Evolutionary conservation across 345 rosid genomes (phyloP).

Genomic region (Salix caprea): DNA sequence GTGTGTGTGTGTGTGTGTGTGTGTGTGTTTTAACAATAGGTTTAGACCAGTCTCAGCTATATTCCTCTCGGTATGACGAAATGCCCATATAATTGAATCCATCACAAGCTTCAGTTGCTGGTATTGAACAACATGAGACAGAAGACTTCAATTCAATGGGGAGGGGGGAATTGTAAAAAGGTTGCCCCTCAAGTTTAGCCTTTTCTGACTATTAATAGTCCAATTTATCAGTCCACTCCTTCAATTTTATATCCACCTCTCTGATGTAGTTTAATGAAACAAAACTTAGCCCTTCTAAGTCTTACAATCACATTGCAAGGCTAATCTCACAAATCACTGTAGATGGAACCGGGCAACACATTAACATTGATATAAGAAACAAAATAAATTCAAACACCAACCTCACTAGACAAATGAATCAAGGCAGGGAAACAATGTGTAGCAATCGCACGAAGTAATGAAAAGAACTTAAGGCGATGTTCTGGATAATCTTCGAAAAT

Average conservation of each 20-base stretch:
- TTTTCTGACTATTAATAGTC: background rate
- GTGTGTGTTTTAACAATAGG: too few relatives aligned
- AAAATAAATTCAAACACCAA: conserved; percentile 27
- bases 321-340: background rate
- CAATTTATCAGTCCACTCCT: background rate
- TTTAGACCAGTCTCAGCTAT: too few relatives aligned
- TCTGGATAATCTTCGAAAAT: conserved; percentile 97
- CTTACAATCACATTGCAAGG: background rate
- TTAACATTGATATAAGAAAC: background rate
- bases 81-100: too few relatives aligned
- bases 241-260: background rate
- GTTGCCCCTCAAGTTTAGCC: background rate
- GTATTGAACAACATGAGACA: conserved; percentile 4
- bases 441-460: conserved; percentile 96
- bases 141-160: background rate
- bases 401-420: conserved; percentile 90
- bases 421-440: conserved; percentile 88
- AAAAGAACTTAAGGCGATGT: conserved; percentile 97
- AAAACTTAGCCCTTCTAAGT: background rate
- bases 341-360: background rate
- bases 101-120: too few relatives aligned
- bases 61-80: too few relatives aligned
- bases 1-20: too few relatives aligned
- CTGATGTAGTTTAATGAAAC: background rate
- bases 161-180: background rate